Evolutionary conservation across 495 filamentous ascomycete species (phyloP).

Genomic region (Poronia punctata): DNA sequence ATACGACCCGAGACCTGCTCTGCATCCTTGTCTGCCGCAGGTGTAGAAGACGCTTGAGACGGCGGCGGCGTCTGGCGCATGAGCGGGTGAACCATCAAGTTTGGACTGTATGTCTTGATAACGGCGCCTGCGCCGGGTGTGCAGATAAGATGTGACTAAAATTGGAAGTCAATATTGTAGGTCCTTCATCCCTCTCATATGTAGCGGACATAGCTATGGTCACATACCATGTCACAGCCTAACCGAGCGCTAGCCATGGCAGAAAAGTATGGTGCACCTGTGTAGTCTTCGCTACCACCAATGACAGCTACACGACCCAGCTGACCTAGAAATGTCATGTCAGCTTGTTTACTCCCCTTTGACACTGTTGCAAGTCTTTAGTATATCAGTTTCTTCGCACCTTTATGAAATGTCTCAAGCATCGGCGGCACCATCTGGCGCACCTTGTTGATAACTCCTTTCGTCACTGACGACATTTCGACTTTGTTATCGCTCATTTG

Average conservation of each 20-base stretch:
- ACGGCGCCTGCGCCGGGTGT: conserved; percentile 81
- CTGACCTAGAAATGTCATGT: conserved; percentile 57
- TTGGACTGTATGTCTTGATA: conserved; percentile 96
- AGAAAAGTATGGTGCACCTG: conserved; percentile 95
- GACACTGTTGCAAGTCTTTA: background rate
- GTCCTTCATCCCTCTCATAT: background rate
- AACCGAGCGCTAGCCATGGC: conserved; percentile 90
- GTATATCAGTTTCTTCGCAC: conserved; percentile 32
- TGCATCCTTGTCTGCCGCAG: conserved; percentile 39
- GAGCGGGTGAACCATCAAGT: conserved; percentile 95
- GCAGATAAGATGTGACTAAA: conserved; percentile 94
- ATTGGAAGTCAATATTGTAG: conserved; percentile 6
- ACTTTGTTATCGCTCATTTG: conserved; percentile 17
- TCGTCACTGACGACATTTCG: conserved; percentile 40
- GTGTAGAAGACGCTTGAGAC: conserved; percentile 26
- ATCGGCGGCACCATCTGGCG: conserved; percentile 90
- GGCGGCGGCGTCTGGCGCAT: conserved; percentile 63
- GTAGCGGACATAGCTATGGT: background rate
- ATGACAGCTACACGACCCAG: conserved; percentile 89
- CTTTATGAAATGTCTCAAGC: conserved; percentile 96
- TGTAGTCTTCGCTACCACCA: conserved; percentile 92
- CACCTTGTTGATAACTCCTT: conserved; percentile 71
- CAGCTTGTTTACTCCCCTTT: background rate
- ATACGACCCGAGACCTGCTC: conserved; percentile 60
- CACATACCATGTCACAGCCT: conserved; percentile 72